A percentile compares a stretch with the other conserved stretches of the same genome.
These are phyloP conservation scores for Linum tenue DNA, from an alignment of 345 rosid species.

Conservation along the genomic window DNA sequence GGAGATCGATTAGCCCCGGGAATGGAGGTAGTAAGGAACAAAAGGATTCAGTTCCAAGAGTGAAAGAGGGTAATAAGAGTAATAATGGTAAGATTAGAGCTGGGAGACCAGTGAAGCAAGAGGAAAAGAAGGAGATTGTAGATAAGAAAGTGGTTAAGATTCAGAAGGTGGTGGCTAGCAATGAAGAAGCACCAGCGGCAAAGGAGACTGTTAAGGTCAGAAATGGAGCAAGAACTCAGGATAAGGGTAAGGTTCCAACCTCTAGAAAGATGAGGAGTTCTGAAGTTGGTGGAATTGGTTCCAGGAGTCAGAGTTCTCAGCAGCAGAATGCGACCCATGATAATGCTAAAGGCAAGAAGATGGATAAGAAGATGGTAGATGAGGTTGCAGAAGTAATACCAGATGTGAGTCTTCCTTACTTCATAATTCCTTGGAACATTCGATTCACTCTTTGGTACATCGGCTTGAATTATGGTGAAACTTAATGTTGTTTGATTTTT, in stretches of 20 bases:
- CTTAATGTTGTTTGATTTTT: constrained; percentile 1
- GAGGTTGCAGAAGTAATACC: constrained; percentile 12
- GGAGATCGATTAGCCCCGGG: neutral
- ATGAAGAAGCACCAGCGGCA: constrained; percentile 23
- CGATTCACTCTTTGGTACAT: neutral
- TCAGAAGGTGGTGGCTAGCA: constrained; percentile 19
- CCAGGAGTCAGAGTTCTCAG: constrained; percentile 16
- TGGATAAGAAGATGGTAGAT: constrained; percentile 21
- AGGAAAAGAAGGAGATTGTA: constrained; percentile 19
- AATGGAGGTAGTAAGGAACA: neutral
- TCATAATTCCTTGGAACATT: neutral
- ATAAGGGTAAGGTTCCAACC: constrained; percentile 26
- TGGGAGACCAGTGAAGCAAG: constrained; percentile 17
- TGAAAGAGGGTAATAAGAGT: constrained; percentile 8
- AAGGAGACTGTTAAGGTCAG: constrained; percentile 31
- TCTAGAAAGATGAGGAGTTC: constrained; percentile 25
- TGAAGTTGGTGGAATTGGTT: constrained; percentile 19
- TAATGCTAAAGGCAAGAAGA: constrained; percentile 20
- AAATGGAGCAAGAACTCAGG: constrained; percentile 28
- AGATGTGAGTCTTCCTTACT: constrained; percentile 21
- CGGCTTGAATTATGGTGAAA: neutral
- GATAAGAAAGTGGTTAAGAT: constrained; percentile 24
- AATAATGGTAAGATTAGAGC: constrained; percentile 29
- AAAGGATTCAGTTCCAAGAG: neutral
- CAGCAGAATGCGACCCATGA: constrained; percentile 9